Evolutionary conservation across 768 basidiomycete species (phyloP), one percentile per base, ranked within the genome.

Genomic region (Cyclocybe cylindracea): DNA sequence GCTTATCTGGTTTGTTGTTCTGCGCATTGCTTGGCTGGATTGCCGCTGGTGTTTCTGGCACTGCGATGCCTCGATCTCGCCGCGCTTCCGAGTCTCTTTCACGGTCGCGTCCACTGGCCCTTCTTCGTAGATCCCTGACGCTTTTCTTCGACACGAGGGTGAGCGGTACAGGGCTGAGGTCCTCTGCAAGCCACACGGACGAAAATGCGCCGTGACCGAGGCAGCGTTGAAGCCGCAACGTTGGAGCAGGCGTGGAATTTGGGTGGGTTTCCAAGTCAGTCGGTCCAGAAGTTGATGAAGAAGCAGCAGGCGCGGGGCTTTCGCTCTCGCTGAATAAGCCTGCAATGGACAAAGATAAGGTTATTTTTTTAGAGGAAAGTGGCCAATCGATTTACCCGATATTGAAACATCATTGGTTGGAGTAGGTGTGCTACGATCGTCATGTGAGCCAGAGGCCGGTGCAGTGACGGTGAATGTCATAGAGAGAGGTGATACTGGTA

Each of bases 201-300:
- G 83, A 85, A 66, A 92, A 92, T 1, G 87, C 80, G 38, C 89
- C 89, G 34, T 82, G 78, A 16, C 89, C 89, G 2, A 92, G 75
- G 3, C 74, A 67, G 2, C 73, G 74, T 31, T 82, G 57, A 7
- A 91, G 78, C 16, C 71, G 71, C 13, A 85, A 70, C 13, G 74
- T 66, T n/a, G 71, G 64, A 2, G 60, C 56, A 48, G 62, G 41
- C 24, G 53, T 39, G 47, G 59, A 32, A 33, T 54, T 19, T 19
- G 45, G 36, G 5, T 45, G 24, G 10, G 61, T 39, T 2, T 45
- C 39, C 14, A 46, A 42, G 11, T 42, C 16, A 8, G 18, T 13
- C 14, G 45, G 13, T n/a, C 50, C 35, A 48, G 48, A 11, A 40
- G 51, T 14, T 34, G 55, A 24, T 24, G 24, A 24, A 39, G 38